phyloP scores from a whole-genome alignment of 148 eudicot species.

The Euryodendron excelsum region DNA sequence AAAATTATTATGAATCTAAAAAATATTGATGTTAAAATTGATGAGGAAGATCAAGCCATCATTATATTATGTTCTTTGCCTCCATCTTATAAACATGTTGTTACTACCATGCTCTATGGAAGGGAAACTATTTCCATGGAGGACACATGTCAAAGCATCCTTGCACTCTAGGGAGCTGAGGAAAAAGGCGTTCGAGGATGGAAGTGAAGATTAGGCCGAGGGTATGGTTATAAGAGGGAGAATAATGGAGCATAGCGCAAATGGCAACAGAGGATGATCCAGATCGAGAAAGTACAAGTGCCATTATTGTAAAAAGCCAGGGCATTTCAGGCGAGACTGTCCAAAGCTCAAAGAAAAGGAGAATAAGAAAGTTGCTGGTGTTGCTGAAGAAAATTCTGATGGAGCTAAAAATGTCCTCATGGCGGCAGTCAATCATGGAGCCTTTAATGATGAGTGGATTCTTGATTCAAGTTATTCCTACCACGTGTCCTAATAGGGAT shows the following conservation, averaged over 20 bases:
- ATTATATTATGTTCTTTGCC: neutral
- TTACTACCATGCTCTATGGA: neutral
- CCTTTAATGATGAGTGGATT: neutral
- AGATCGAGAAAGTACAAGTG: neutral
- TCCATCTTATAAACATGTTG: neutral
- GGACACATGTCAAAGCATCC: neutral
- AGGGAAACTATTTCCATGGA: neutral
- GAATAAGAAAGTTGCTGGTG: neutral
- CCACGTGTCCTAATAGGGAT: constrained; percentile 1
- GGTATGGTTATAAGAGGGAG: neutral
- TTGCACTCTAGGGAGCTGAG: neutral
- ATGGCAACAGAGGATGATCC: neutral
- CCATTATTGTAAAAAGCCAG: neutral
- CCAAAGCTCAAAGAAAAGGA: neutral
- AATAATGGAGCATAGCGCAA: neutral
- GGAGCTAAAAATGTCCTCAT: neutral
- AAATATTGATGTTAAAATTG: neutral
- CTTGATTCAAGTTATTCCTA: neutral
- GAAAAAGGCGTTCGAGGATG: neutral
- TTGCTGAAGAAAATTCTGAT: neutral
- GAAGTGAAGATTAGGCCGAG: neutral
- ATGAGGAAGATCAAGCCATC: neutral
- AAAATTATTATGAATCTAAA: neutral
- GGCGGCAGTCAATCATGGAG: no score
- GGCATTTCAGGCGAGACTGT: neutral